Evolutionary conservation across 148 eudicot genomes (phyloP).

Genomic region (Polygonum maritimum): DNA sequence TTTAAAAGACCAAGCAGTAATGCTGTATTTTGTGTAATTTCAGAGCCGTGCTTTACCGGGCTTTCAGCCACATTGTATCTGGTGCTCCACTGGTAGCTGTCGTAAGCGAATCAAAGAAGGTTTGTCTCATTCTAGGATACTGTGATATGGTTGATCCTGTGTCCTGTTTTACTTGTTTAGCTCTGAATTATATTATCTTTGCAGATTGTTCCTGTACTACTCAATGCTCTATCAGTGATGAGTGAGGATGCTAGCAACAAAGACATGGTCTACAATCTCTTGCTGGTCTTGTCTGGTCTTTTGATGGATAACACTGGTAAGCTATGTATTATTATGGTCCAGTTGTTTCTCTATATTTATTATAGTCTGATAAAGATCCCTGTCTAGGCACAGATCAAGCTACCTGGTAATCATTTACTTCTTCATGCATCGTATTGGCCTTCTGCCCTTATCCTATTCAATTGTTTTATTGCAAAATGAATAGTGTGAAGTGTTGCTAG

Average conservation of each 20-base stretch:
- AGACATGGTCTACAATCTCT: constrained; percentile 53
- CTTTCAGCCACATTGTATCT: constrained; percentile 60
- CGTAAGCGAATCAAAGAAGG: constrained; percentile 73
- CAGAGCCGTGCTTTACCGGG: constrained; percentile 72
- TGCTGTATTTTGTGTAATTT: constrained; percentile 12
- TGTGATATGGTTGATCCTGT: constrained; percentile 1
- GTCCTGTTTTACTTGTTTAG: not conserved
- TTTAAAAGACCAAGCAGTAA: not conserved
- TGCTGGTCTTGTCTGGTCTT: constrained; percentile 76
- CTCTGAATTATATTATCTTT: constrained; percentile 13
- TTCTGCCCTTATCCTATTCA: not conserved
- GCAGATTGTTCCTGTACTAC: constrained; percentile 67
- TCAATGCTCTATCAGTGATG: constrained; percentile 51
- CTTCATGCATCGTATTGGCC: not conserved
- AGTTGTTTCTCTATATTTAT: not conserved
- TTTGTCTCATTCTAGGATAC: constrained; percentile 17
- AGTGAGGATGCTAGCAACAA: constrained; percentile 50
- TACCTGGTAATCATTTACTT: not conserved
- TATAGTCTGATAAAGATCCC: not conserved
- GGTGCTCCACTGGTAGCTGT: constrained; percentile 63
- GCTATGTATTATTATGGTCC: constrained; percentile 10
- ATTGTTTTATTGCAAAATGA: not conserved
- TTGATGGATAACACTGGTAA: constrained; percentile 68
- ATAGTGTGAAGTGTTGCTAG: not conserved
- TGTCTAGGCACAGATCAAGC: not conserved